Conservation (phyloP, 306 rosid species). For the Acmispon strigosus region DNA sequence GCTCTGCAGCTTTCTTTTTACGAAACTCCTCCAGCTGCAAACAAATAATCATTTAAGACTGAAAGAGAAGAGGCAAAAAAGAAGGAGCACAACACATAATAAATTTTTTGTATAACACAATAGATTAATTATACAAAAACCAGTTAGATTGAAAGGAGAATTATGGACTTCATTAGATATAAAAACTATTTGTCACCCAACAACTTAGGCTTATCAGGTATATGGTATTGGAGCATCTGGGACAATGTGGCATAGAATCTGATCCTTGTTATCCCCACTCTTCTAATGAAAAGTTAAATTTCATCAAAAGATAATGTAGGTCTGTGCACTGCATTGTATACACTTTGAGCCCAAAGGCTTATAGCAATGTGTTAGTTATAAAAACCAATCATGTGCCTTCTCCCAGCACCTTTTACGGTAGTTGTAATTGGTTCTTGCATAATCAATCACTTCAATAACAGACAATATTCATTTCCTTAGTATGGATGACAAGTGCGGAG, state of each 20-base stretch:
- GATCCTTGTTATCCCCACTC: background rate
- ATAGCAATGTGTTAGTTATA: too few relatives aligned
- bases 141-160: background rate
- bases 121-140: background rate
- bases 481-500: too few relatives aligned
- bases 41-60: constrained; percentile 8
- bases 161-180: background rate
- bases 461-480: too few relatives aligned
- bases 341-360: background rate
- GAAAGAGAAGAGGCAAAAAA: background rate
- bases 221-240: background rate
- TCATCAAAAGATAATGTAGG: background rate
- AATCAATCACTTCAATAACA: too few relatives aligned
- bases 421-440: too few relatives aligned
- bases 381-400: background rate
- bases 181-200: background rate
- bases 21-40: constrained; percentile 95
- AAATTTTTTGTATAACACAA: background rate
- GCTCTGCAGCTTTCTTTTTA: constrained; percentile 85
- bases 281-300: background rate
- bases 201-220: background rate
- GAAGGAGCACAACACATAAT: background rate
- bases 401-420: background rate
- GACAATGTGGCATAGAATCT: background rate
- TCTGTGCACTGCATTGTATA: background rate